Evolutionary conservation across 768 basidiomycete genomes (phyloP).

Genomic region (Boletus sp.): DNA sequence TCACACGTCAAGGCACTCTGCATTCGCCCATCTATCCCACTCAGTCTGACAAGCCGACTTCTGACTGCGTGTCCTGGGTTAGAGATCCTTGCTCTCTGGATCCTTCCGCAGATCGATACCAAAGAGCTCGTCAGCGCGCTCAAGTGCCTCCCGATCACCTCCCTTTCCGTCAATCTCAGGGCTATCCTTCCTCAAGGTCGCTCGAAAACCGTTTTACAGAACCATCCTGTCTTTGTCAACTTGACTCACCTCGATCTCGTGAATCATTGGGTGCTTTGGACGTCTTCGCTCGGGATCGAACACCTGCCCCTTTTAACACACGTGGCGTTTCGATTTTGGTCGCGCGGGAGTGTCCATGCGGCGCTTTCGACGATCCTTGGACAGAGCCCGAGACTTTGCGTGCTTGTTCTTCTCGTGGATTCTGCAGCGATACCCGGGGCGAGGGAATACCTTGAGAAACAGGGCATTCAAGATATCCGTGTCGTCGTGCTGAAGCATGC

Average conservation of each 20-base stretch:
- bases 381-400: conserved; percentile 2
- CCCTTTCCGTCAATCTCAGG: conserved; percentile 15
- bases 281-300: conserved; percentile 16
- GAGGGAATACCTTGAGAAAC: conserved; percentile 7
- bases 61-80: conserved; percentile 10
- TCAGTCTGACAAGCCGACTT: neutral
- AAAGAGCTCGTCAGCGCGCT: neutral
- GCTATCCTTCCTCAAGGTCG: neutral
- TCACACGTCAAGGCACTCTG: conserved; percentile 16
- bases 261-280: conserved; percentile 20
- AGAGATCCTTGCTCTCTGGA: conserved; percentile 18
- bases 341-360: conserved; percentile 3
- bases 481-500: conserved; percentile 16
- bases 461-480: conserved; percentile 6
- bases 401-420: conserved; percentile 12
- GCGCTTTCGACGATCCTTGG: conserved; percentile 5
- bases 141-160: conserved; percentile 12
- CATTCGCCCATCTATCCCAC: conserved; percentile 12
- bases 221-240: conserved; percentile 10
- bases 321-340: conserved; percentile 16
- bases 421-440: neutral
- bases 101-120: neutral
- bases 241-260: conserved; percentile 21
- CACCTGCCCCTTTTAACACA: conserved; percentile 10
- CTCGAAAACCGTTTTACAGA: neutral